Conservation (phyloP, 2,329 filamentous ascomycete species). For the Xylaria sp. region DNA sequence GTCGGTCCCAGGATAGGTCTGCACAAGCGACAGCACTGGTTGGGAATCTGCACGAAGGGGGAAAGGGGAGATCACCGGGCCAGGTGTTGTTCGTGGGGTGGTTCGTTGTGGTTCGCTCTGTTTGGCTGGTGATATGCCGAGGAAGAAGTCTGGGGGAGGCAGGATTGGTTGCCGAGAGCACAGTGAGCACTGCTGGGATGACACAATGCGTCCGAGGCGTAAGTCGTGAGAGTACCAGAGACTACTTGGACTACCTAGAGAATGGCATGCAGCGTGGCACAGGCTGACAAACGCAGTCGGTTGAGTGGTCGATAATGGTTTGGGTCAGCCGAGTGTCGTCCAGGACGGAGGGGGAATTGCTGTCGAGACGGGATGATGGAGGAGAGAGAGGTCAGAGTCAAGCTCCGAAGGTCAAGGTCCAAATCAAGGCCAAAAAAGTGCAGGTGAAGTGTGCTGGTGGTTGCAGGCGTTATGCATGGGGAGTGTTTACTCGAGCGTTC, state of each 20-base stretch:
- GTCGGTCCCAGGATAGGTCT: conserved; percentile 3
- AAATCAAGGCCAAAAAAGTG: conserved; percentile 1
- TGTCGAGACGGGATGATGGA: conserved; percentile 11
- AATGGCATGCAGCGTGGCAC: conserved; percentile 28
- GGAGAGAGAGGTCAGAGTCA: neutral
- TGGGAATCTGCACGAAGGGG: conserved; percentile 2
- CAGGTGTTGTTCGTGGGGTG: conserved; percentile 10
- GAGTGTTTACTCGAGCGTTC: neutral
- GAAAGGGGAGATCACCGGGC: conserved; percentile 14
- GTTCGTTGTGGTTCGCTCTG: conserved; percentile 23
- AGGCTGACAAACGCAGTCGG: conserved; percentile 7
- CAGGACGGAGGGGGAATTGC: conserved; percentile 14
- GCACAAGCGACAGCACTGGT: conserved; percentile 8
- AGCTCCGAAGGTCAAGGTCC: neutral
- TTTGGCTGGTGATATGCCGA: conserved; percentile 31
- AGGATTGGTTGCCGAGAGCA: conserved; percentile 33
- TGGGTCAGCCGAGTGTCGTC: conserved; percentile 28
- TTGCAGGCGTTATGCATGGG: conserved; percentile 2
- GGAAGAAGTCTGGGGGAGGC: conserved; percentile 26
- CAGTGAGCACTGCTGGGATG: conserved; percentile 30
- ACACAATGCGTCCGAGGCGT: conserved; percentile 37
- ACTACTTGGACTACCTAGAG: too few species aligned
- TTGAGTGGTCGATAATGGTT: conserved; percentile 20
- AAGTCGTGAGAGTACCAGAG: conserved; percentile 12
- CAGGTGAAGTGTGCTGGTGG: neutral